phyloP scores from a whole-genome alignment of 176 grass and related monocot genomes.

The Zoysia japonica region DNA sequence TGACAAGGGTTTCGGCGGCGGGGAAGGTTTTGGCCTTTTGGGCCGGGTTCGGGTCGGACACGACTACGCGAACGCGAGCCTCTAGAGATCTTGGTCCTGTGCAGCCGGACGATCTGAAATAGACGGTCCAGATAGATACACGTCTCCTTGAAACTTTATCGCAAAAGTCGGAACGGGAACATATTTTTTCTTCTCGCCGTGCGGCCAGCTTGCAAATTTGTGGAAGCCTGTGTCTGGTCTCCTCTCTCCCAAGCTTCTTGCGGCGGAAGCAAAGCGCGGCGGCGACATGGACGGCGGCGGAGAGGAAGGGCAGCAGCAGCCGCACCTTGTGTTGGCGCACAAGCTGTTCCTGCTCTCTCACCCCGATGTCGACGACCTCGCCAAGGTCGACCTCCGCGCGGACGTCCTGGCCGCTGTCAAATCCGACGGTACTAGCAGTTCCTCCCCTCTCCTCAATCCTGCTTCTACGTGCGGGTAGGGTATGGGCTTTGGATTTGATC shows the following conservation, averaged over 20 bases:
- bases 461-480: background rate
- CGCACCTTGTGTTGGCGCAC: conserved; percentile 77
- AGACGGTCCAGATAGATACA: background rate
- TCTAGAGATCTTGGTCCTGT: background rate
- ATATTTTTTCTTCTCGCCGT: background rate
- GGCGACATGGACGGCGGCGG: conserved; percentile 51
- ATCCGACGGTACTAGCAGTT: conserved; percentile 56
- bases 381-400: conserved; percentile 83
- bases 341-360: conserved; percentile 89
- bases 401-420: conserved; percentile 82
- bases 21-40: conserved; percentile 32
- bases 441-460: background rate
- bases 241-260: conserved; percentile 40
- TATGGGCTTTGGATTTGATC: conserved; percentile 18
- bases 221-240: background rate
- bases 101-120: conserved; percentile 12
- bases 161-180: background rate
- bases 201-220: background rate
- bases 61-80: background rate
- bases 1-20: conserved; percentile 36
- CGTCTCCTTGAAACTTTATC: background rate
- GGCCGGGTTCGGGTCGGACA: conserved; percentile 12
- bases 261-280: conserved; percentile 49
- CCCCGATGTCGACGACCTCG: conserved; percentile 77
- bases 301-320: conserved; percentile 68